These are phyloP conservation scores for Cutaneotrichosporon spelunceum DNA, from an alignment of 1,284 basidiomycete species.

Conservation along the genomic window DNA sequence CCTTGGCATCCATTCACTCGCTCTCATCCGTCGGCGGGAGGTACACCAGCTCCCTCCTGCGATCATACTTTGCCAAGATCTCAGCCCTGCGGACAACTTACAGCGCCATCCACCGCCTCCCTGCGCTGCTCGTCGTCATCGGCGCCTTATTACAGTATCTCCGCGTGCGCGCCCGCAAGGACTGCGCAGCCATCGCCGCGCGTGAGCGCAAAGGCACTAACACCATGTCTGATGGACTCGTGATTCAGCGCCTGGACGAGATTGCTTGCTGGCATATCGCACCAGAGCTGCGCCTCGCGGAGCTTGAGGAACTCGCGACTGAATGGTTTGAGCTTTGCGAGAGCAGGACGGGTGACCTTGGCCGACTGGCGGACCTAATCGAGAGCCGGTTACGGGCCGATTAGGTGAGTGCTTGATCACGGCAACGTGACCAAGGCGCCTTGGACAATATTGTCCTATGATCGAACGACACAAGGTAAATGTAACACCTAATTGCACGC, in stretches of 20 bases:
- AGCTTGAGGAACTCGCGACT: not conserved
- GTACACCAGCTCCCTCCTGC: not conserved
- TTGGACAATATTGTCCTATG: too few species aligned
- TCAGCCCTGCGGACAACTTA: not conserved
- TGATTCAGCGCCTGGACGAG: not conserved
- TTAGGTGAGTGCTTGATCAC: not conserved
- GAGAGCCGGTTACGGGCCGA: not conserved
- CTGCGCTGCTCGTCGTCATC: not conserved
- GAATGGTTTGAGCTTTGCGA: not conserved
- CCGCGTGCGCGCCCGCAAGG: not conserved
- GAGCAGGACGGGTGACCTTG: not conserved
- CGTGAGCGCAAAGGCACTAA: not conserved
- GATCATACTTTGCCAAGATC: not conserved
- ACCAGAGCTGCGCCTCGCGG: not conserved
- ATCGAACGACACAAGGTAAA: too few species aligned
- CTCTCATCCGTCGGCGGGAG: not conserved
- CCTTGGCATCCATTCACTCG: not conserved
- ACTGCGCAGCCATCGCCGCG: not conserved
- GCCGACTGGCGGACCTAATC: not conserved
- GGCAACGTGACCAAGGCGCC: too few species aligned
- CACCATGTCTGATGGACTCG: not conserved
- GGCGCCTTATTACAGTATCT: not conserved
- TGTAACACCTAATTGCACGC: too few species aligned
- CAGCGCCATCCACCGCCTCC: constrained; percentile 2
- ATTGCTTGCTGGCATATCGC: not conserved